phyloP scores from a whole-genome alignment of 1,284 basidiomycete genomes.

The Jaminaea rosea region DNA sequence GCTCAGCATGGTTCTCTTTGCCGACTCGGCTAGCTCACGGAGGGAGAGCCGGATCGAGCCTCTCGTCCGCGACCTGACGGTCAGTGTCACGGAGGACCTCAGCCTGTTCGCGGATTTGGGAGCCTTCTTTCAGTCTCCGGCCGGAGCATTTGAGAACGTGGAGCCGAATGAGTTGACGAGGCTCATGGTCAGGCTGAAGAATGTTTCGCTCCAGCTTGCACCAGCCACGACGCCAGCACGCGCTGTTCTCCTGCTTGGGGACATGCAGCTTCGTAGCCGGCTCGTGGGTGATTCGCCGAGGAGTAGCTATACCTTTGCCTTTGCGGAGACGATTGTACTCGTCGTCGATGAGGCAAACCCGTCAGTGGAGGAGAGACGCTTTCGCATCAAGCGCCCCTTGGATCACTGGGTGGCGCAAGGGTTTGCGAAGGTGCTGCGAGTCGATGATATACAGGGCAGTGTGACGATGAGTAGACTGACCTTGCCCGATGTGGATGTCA shows the following conservation, averaged over 20 bases:
- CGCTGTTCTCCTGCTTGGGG: constrained; percentile 20
- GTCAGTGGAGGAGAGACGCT: neutral
- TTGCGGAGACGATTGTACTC: constrained; percentile 15
- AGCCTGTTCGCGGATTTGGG: constrained; percentile 60
- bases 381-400: constrained; percentile 1
- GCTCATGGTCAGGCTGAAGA: constrained; percentile 48
- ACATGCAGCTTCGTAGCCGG: constrained; percentile 22
- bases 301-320: constrained; percentile 18
- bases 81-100: constrained; percentile 56
- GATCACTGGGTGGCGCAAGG: constrained; percentile 19
- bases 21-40: constrained; percentile 58
- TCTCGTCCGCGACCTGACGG: constrained; percentile 60
- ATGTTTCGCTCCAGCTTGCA: constrained; percentile 15
- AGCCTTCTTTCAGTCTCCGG: constrained; percentile 69
- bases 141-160: constrained; percentile 85
- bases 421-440: constrained; percentile 41
- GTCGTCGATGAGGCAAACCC: constrained; percentile 9
- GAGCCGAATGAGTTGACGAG: constrained; percentile 78
- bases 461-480: constrained; percentile 23
- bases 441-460: constrained; percentile 34
- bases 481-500: constrained; percentile 33
- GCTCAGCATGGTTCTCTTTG: constrained; percentile 60
- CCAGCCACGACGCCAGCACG: constrained; percentile 11
- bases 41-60: constrained; percentile 69
- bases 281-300: constrained; percentile 26